Percentiles rank a stretch among this genome's conserved stretches.
phyloP scores from a whole-genome alignment of 2,329 filamentous ascomycete genomes.

The Macrophomina tecta region DNA sequence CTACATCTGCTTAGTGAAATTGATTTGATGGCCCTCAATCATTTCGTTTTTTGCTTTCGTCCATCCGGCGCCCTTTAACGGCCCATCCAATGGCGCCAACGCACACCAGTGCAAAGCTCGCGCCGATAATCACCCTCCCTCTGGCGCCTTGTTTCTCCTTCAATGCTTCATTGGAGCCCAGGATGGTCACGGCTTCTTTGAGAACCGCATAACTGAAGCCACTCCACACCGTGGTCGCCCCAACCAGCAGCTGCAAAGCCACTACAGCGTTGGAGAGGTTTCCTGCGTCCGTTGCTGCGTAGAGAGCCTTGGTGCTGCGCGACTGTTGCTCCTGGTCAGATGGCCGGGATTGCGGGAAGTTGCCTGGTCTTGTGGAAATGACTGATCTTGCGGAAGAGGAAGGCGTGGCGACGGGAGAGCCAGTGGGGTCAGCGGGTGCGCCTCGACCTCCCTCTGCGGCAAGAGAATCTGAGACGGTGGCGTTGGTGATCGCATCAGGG shows the following conservation, averaged over 20 bases:
- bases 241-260: constrained; percentile 75
- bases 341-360: not conserved
- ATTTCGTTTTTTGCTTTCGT: not conserved
- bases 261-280: constrained; percentile 42
- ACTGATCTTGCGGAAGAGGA: not conserved
- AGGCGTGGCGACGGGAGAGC: constrained; percentile 7
- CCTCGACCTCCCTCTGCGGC: constrained; percentile 10
- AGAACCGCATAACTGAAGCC: constrained; percentile 90
- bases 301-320: not conserved
- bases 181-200: constrained; percentile 89
- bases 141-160: constrained; percentile 56
- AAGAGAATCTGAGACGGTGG: constrained; percentile 21
- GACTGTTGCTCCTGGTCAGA: not conserved
- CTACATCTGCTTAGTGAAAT: no score
- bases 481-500: constrained; percentile 9
- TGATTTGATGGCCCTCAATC: not conserved
- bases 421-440: constrained; percentile 5
- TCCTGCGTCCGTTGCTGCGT: constrained; percentile 9
- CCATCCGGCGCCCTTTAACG: not conserved
- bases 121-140: constrained; percentile 55
- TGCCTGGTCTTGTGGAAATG: not conserved
- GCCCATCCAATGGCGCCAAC: constrained; percentile 40
- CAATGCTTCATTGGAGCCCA: constrained; percentile 58
- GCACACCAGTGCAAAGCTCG: constrained; percentile 53
- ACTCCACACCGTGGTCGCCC: constrained; percentile 89